Base-by-base conservation (phyloP, 2,329 filamentous ascomycete genomes). In the Dactylellina cionopaga region DNA sequence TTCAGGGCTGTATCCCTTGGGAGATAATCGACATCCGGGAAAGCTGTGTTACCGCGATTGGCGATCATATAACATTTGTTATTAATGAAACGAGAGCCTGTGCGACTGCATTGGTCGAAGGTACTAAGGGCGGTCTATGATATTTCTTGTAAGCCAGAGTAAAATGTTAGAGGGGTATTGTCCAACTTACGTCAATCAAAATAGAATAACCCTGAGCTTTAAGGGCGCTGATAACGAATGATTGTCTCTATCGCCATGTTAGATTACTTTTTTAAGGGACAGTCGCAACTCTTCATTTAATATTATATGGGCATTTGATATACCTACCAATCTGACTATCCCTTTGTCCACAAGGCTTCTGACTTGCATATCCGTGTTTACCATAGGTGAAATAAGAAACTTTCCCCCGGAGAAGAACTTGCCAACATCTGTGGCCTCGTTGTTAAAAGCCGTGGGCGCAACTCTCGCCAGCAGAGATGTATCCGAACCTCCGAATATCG, bases 361-460 rank as follows among this genome's bases (percentile, higher is more conserved):
- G 2, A 46, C 35, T 25, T 31, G 15, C 1, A 24, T 24, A 25
- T 62, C 24, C 5, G 27, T 6, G 17, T 41, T 43, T 5, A 54
- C 15, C 2, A 11, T 54, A 9, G 49, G 13, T 3, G 49, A 29
- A n/a, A 41, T 24, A 6, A 43, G 33, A 22, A 41, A 64, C 27
- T 37, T 54, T 46, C 59, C 59, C 29, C 47, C 47, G 25, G 59
- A 64, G 27, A 64, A 64, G 25, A 54, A 64, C 35, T 33, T 54
- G 15, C 35, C 59, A 33, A 55, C 15, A 55, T 54, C 59, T 2
- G 46, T 54, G 11, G 19, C 17, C 47, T 64, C 59, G 24, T 17
- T 39, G 25, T 64, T 64, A 10, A 5, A n/a, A 22, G 24, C 10
- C 17, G 46, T 11, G 1, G 24, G 24, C 9, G 33, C 4, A 11